Evolutionary conservation across 1,284 basidiomycete species (phyloP), one percentile per base, ranked within the genome.

Genomic region (Xerocomus minutiporus): DNA sequence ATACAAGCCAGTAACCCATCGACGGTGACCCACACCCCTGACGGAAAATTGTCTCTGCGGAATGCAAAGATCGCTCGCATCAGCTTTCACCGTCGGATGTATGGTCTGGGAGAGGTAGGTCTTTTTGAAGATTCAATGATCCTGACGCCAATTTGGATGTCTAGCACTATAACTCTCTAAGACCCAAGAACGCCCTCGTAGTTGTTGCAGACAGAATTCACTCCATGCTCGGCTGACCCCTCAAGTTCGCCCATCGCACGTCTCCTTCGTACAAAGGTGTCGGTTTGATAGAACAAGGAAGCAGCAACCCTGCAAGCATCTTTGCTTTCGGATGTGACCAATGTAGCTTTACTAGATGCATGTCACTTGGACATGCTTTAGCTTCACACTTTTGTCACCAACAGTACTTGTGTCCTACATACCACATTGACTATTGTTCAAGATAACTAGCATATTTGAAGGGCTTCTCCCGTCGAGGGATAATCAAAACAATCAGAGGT

Each of bases 11-110:
- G 87, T 0, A 77, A 78, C 31, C 96, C 94, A 1, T 77, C 85
- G 0, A 76, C 98, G 26, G 93, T 97, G 8, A 81, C 88, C 6
- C 94, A 97, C 61, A 78, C 85, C 53, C 84, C 86, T 4, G 61
- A 66, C 40, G 67, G 66, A 34, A 61, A 63, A 29, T 60, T 70
- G 7, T 59, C 66, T 52, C 67, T 71, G 13, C 67, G 67, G 23
- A 75, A 77, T 42, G 73, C 77, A 36, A 73, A 72, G 44, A 78
- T 80, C 5, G 81, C 86, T 8, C 79, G 86, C 52, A 89, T 96
- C 61, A 95, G 92, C 62, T 97, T 94, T 69, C 94, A 97, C 69
- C 79, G 91, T 54, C 79, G 85, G 61, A 88, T 94, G 84, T 97
- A 95, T 71, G 94, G 93, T 2, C 78, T 97, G 4, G 93, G 93